phyloP scores from a whole-genome alignment of 192 early-diverging fungal species.

The Umbelopsis vinacea region DNA sequence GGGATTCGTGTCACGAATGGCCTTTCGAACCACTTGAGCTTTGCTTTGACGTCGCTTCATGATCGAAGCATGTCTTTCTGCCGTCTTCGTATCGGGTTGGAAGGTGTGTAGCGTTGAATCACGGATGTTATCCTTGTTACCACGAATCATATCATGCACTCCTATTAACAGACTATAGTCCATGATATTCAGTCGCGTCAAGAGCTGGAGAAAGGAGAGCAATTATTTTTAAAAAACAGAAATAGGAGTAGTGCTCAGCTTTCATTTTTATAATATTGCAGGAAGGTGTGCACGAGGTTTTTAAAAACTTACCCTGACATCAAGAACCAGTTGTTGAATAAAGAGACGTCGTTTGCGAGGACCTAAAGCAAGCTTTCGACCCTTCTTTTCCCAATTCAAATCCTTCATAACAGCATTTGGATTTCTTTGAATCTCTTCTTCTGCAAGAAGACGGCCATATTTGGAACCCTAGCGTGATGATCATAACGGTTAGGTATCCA shows the following conservation, averaged over 20 bases:
- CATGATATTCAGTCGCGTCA: conserved; percentile 58
- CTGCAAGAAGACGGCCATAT: conserved; percentile 80
- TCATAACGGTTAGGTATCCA: not conserved
- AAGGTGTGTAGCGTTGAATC: conserved; percentile 90
- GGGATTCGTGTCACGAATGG: conserved; percentile 62
- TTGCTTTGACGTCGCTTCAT: conserved; percentile 58
- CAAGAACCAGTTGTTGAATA: conserved; percentile 83
- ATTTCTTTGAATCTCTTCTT: conserved; percentile 77
- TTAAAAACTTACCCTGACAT: conserved; percentile 68
- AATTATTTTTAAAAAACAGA: not conserved
- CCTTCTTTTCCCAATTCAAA: conserved; percentile 89
- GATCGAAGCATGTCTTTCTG: conserved; percentile 47
- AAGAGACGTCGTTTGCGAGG: conserved; percentile 81
- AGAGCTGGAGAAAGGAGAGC: conserved; percentile 52
- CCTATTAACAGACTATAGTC: conserved; percentile 98
- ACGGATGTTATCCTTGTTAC: conserved; percentile 91
- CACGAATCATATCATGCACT: conserved; percentile 85
- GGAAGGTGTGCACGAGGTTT: not conserved
- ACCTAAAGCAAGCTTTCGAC: conserved; percentile 78
- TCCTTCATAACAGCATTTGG: conserved; percentile 95
- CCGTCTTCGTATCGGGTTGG: conserved; percentile 49
- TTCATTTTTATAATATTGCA: not conserved
- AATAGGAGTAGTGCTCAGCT: not conserved
- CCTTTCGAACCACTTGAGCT: conserved; percentile 56
- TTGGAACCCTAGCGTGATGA: conserved; percentile 68